Percentiles rank a stretch among this genome's conserved stretches.
phyloP scores from a whole-genome alignment of 2,329 filamentous ascomycete genomes.

The Huntiella bhutanensis region DNA sequence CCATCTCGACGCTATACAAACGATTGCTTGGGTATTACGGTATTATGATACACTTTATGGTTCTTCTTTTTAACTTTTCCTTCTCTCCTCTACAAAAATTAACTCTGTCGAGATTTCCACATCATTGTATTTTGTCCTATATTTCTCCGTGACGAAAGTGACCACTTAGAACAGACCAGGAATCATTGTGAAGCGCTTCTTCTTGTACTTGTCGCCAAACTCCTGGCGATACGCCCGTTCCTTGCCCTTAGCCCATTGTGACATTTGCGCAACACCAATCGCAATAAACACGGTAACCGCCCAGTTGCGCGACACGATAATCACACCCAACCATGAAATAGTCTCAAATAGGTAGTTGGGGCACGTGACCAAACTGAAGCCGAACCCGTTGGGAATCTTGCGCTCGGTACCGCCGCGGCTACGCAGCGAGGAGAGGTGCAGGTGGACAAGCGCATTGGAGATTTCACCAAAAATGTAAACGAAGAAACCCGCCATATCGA shows the following conservation, averaged over 20 bases:
- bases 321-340: conserved; percentile 68
- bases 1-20: background rate
- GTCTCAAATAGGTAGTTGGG: conserved; percentile 96
- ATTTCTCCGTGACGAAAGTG: background rate
- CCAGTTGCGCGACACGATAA: conserved; percentile 61
- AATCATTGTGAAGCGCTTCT: conserved; percentile 70
- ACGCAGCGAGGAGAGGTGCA: conserved; percentile 59
- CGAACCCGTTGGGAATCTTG: conserved; percentile 70
- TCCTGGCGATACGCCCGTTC: conserved; percentile 77
- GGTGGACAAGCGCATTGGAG: conserved; percentile 62
- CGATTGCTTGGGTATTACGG: background rate
- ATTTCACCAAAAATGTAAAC: conserved; percentile 64
- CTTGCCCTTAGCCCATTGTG: conserved; percentile 75
- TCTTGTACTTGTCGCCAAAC: conserved; percentile 87
- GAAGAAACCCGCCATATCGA: conserved; percentile 49
- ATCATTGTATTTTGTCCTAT: background rate
- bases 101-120: background rate
- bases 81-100: background rate
- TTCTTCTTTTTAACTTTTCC: background rate
- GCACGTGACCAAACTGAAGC: conserved; percentile 76
- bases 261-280: conserved; percentile 64
- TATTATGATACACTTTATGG: background rate
- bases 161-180: conserved; percentile 49
- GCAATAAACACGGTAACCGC: conserved; percentile 58
- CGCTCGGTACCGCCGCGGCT: conserved; percentile 65